Conservation (phyloP, 73 alveolate species). For the Paramecium tetraurelia region DNA sequence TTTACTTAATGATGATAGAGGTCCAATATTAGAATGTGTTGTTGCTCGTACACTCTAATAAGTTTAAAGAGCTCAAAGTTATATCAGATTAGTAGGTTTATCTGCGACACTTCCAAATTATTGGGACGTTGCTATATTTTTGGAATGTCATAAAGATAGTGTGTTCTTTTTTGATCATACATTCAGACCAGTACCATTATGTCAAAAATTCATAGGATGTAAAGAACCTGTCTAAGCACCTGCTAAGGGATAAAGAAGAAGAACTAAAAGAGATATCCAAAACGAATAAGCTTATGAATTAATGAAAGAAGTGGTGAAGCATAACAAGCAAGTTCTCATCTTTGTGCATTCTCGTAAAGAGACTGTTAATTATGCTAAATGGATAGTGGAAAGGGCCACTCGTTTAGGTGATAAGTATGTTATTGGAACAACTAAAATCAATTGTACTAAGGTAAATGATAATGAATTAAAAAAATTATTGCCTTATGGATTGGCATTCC, state of each 20-base stretch:
- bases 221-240: constrained; percentile 69
- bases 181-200: constrained; percentile 98
- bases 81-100: constrained; percentile 95
- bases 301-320: constrained; percentile 79
- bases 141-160: constrained; percentile 88
- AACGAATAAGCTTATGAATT: constrained; percentile 87
- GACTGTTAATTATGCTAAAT: constrained; percentile 87
- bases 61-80: constrained; percentile 80
- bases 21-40: constrained; percentile 99
- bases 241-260: constrained; percentile 54
- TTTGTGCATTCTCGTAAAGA: constrained; percentile 99
- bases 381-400: constrained; percentile 75
- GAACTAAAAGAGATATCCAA: constrained; percentile 67
- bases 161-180: constrained; percentile 93
- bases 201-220: constrained; percentile 95
- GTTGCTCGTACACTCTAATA: constrained; percentile 97
- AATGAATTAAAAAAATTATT: constrained; percentile 73
- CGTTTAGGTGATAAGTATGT: constrained; percentile 71
- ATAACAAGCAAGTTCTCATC: constrained; percentile 95
- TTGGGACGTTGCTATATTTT: constrained; percentile 95
- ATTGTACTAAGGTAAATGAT: constrained; percentile 68
- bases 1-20: constrained; percentile 99
- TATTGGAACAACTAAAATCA: constrained; percentile 80
- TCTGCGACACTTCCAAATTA: constrained; percentile 99
- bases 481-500: constrained; percentile 96